These are phyloP conservation scores for Xanthoconium separans DNA, from an alignment of 1,284 basidiomycete species.

Conservation along the genomic window DNA sequence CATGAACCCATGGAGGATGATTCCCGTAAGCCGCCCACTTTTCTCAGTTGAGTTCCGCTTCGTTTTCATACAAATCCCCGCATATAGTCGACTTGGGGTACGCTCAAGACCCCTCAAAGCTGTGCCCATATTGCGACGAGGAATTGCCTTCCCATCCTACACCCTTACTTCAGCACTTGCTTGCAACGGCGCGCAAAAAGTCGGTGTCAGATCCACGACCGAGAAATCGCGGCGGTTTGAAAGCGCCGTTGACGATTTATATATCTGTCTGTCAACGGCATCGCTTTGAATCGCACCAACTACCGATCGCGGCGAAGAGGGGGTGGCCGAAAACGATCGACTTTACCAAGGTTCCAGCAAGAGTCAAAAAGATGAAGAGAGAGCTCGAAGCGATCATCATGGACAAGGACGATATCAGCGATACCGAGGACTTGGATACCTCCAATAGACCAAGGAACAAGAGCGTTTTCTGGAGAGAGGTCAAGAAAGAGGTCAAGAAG, in stretches of 20 bases:
- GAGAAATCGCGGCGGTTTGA: constrained; percentile 66
- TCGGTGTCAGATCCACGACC: constrained; percentile 62
- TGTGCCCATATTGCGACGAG: constrained; percentile 80
- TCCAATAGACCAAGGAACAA: constrained; percentile 36
- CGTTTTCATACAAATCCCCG: constrained; percentile 5
- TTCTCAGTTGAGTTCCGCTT: neutral
- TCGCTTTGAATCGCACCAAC: constrained; percentile 65
- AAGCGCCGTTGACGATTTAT: constrained; percentile 59
- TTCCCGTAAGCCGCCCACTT: constrained; percentile 25
- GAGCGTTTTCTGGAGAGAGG: constrained; percentile 68
- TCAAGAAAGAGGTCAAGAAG: constrained; percentile 56
- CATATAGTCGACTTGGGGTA: constrained; percentile 21
- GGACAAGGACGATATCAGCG: constrained; percentile 39
- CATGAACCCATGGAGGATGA: constrained; percentile 26
- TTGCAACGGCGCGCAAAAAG: constrained; percentile 48
- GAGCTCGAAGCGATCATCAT: constrained; percentile 50
- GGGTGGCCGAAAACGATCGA: constrained; percentile 77
- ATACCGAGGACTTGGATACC: constrained; percentile 20
- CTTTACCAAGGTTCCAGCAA: constrained; percentile 51
- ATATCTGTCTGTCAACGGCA: constrained; percentile 73
- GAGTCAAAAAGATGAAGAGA: constrained; percentile 50
- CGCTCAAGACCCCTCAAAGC: constrained; percentile 55
- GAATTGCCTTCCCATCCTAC: constrained; percentile 63
- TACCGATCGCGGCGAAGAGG: constrained; percentile 64
- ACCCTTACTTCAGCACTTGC: constrained; percentile 53